Percentiles rank a stretch among this genome's conserved stretches.
phyloP scores from a whole-genome alignment of 768 basidiomycete genomes.

The Leucosporidium scottii region DNA sequence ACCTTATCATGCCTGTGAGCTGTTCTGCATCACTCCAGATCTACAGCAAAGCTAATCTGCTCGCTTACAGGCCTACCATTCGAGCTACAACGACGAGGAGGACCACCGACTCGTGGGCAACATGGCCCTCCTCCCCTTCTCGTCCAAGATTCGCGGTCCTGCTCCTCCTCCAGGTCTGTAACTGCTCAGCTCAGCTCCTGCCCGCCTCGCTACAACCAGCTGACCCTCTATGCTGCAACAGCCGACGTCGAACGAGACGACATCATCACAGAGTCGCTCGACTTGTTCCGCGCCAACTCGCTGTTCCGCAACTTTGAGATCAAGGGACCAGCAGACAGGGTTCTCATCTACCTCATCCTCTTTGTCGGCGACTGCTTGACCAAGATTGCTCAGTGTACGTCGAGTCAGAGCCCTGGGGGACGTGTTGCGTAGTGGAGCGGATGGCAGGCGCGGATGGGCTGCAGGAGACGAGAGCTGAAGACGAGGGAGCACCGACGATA shows the following conservation, averaged over 20 bases:
- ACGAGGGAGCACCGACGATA: too few relatives aligned
- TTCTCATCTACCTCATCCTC: constrained; percentile 93
- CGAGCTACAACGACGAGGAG: constrained; percentile 66
- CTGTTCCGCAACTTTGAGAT: constrained; percentile 99
- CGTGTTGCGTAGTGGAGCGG: background rate
- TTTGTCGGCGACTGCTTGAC: constrained; percentile 95
- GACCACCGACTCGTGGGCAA: constrained; percentile 75
- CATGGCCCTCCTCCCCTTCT: constrained; percentile 80
- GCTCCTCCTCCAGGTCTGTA: constrained; percentile 57
- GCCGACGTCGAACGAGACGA: constrained; percentile 74
- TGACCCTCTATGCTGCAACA: constrained; percentile 39
- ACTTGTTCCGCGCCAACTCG: constrained; percentile 96
- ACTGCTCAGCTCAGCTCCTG: background rate
- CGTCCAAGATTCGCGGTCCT: constrained; percentile 83
- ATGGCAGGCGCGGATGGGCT: background rate
- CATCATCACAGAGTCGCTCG: constrained; percentile 90
- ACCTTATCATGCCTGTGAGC: too few relatives aligned
- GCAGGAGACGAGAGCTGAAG: background rate
- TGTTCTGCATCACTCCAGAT: too few relatives aligned
- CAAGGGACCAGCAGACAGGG: constrained; percentile 49
- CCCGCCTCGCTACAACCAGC: background rate
- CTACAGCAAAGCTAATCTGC: too few relatives aligned
- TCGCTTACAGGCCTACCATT: constrained; percentile 78
- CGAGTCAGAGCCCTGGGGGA: background rate
- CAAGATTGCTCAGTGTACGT: constrained; percentile 58